phyloP scores from a whole-genome alignment of 768 basidiomycete species.

The Gautieria morchelliformis region DNA sequence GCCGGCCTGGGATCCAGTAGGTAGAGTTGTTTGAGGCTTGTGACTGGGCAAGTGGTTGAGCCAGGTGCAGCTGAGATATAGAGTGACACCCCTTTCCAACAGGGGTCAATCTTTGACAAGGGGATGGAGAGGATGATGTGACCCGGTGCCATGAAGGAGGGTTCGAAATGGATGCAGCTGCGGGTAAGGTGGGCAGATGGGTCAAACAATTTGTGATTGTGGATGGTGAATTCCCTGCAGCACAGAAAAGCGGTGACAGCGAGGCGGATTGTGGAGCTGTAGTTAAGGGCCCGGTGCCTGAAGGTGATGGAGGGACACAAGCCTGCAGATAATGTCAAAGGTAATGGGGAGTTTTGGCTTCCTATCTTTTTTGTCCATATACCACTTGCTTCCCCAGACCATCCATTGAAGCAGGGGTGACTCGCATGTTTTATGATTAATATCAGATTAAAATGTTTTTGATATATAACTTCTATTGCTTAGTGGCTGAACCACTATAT shows the following conservation, averaged over 20 bases:
- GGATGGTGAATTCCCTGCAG: not conserved
- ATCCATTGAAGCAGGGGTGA: constrained; percentile 19
- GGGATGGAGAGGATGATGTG: not conserved
- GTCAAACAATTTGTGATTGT: not conserved
- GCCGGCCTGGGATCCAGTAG: too few species aligned
- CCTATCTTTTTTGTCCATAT: constrained; percentile 14
- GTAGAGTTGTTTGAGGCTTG: not conserved
- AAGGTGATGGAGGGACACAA: constrained; percentile 6
- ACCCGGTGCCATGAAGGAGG: not conserved
- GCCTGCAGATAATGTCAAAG: constrained; percentile 11
- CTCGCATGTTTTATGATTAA: too few species aligned
- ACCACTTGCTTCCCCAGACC: constrained; percentile 18
- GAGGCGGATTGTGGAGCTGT: not conserved
- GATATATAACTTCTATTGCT: too few species aligned
- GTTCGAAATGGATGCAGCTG: not conserved
- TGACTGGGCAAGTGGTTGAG: not conserved
- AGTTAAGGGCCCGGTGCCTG: not conserved
- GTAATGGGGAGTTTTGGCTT: constrained; percentile 22
- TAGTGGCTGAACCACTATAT: too few species aligned
- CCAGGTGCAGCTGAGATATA: not conserved
- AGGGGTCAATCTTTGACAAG: not conserved
- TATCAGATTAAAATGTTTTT: too few species aligned
- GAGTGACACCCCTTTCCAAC: not conserved
- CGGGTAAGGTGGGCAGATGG: not conserved
- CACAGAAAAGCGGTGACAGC: not conserved